Evolutionary conservation across 345 rosid genomes (phyloP), one percentile per base, ranked within the genome.

Genomic region (Linum usitatissimum): DNA sequence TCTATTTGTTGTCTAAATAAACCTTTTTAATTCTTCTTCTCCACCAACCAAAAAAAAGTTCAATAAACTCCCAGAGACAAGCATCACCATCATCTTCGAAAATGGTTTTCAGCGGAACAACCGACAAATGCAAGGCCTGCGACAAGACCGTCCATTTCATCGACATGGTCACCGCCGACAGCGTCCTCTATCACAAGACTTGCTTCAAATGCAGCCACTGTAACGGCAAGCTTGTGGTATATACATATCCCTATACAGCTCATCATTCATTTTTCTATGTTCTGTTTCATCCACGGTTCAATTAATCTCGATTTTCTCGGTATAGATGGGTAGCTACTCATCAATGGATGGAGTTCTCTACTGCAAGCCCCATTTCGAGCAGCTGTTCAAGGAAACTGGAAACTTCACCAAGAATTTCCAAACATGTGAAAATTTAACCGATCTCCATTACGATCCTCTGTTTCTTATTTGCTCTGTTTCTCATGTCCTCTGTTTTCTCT

Each of bases 121-220:
- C 73, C 4, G 86, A 84, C 75, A 88, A 84, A 77, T 87, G 96
- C 80, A 86, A 79, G 78, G 82, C 90, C 20, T 91, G 94, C 63
- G 86, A 79, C 62, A 91, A 81, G 84, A 87, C 94, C 0, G 96
- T 86, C 18, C 77, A 88, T 67, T 61, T 84, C 66, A 69, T 79
- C 20, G 97, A 91, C 59, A 72, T 86, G 79, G 64, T 87, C 30
- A 66, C 91, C 0, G 91, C 90, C 60, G 96, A 88, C 77, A 96
- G 94, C 20, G 70, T 80, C 64, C 63, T 81, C 30, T 91, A 84
- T 70, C 97, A 91, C 70, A 88, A 84, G 75, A 81, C 81, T 36
- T 91, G 97, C 80, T 91, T 91, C 86, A 88, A 79, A 73, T 86
- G 96, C 84, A 78, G 77, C 55, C 96, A 88, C 60, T 91, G 97